Base-by-base conservation (phyloP, 2,329 filamentous ascomycete species). In the Dactylellina haptotyla region DNA sequence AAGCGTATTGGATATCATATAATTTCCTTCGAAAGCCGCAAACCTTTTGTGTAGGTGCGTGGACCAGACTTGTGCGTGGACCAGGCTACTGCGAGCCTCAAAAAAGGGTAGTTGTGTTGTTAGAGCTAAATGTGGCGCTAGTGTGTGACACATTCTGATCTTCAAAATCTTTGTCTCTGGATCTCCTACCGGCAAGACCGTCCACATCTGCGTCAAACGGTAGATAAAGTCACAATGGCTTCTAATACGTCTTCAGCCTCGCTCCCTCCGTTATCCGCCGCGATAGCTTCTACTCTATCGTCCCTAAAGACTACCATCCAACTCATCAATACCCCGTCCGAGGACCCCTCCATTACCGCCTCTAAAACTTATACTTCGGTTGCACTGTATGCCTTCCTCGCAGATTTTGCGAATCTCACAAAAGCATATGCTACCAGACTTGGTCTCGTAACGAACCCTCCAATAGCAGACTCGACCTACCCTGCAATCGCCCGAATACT, bases 371-470 rank as follows among this genome's bases (percentile, higher is more conserved):
- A 73, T 37, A 46, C 54, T 6, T 12, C 61, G 6, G 39, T 73
- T 54, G 61, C 54, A 50, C 54, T 73, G 2, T 73, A 73, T 32
- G 57, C 20, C 4, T 73, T 73, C 45, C 69, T 73, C 39, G 61
- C 69, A 6, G 69, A 73, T 28, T 66, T 73, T 45, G 69, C 69
- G n/a, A 73, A 66, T 43, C 69, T 73, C 16, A 25, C 63, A 16
- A 73, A 73, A 26, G 69, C 69, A 9, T 45, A 73, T 26, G 61
- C 69, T 16, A 73, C 69, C 14, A 73, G 62, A 20, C 56, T 73
- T 10, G 69, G 69, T 4, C 26, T 73, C 20, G 20, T 73, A 41
- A 50, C 61, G 14, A 73, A 66, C 23, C 69, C 69, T 28, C 69
- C 69, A 12, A 73, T 73, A 61, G 54, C 20, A 3, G 61, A 41